Evolutionary conservation across 2,329 filamentous ascomycete genomes (phyloP), one percentile per base, ranked within the genome.

Genomic region (Apiospora pterosperma): DNA sequence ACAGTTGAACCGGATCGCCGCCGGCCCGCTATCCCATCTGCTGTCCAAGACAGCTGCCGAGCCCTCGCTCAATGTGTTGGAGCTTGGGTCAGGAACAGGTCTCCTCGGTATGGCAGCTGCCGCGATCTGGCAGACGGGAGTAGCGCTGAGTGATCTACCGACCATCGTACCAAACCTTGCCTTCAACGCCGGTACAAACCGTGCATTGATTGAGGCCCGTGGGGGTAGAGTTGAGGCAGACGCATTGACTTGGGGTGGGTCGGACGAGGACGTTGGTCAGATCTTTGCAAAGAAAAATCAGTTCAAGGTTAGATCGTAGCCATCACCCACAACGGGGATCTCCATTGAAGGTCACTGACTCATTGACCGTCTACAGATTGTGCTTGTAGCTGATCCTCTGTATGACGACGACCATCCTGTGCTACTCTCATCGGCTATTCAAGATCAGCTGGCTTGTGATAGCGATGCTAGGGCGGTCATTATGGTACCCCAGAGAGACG

Each of bases 41-140:
- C 77, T 88, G 19, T 67, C 76, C 10, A 71, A 73, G 55, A 67
- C 74, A 52, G 66, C 61, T 25, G 11, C 61, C 34, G 66, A 67
- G 16, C 36, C 75, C 36, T 66, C 72, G 5, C 71, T 78, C 19
- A 69, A 73, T 5, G 79, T 88, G 1, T 82, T 98, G 10, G 95
- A 98, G 75, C 84, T 98, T 2, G 96, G 95, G 4, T 90, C 95
- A 0, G 95, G 96, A 0, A 98, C 95, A 0, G 95, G 95, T 0
- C 84, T 99, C n/a, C 86, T 97, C 11, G 96, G 96, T 0, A 81
- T 98, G 52, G 91, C 94, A 1, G 92, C 94, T 28, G 92, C 93
- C 8, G 88, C 87, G 16, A 81, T 92, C 28, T 91, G 91, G 81
- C 80, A 81, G 52, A 84, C 85, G 0, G 79, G 85, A 21, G 90